These are phyloP conservation scores for Solanum pinnatisectum DNA, from an alignment of 257 asterid species.

Conservation along the genomic window DNA sequence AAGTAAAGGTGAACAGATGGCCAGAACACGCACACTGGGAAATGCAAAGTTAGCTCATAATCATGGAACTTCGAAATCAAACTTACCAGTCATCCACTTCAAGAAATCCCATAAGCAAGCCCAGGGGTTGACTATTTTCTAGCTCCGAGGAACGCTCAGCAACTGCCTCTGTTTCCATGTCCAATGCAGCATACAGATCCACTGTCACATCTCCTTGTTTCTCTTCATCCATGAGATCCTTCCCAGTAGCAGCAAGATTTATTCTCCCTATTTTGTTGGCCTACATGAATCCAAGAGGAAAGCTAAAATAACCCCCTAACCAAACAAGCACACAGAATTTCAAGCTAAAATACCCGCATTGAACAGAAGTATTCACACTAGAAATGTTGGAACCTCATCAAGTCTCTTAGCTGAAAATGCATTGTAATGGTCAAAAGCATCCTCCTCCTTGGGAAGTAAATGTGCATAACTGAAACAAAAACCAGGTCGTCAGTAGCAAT, in stretches of 20 bases:
- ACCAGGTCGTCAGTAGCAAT: neutral
- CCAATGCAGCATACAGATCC: constrained; percentile 87
- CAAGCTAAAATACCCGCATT: neutral
- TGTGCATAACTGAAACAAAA: constrained; percentile 72
- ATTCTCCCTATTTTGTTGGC: constrained; percentile 95
- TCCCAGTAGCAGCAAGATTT: constrained; percentile 99
- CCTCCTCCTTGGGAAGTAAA: constrained; percentile 93
- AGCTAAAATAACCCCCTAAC: neutral
- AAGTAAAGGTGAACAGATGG: neutral
- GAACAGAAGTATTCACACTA: neutral
- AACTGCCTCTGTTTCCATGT: constrained; percentile 66
- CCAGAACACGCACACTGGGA: neutral
- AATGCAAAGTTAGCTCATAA: neutral
- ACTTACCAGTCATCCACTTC: constrained; percentile 93
- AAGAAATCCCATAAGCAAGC: constrained; percentile 89
- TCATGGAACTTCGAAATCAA: neutral
- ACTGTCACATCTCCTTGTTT: constrained; percentile 96
- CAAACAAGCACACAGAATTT: neutral
- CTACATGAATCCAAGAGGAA: constrained; percentile 17
- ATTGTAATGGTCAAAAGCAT: constrained; percentile 79
- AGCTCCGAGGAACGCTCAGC: constrained; percentile 73
- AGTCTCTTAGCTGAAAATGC: constrained; percentile 76
- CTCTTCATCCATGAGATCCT: constrained; percentile 99
- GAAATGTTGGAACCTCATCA: constrained; percentile 18
- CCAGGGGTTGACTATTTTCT: constrained; percentile 74